Evolutionary conservation across 352 stramenopile species (phyloP), one percentile per base, ranked within the genome.

Genomic region (Globisporangium camurandrum): DNA sequence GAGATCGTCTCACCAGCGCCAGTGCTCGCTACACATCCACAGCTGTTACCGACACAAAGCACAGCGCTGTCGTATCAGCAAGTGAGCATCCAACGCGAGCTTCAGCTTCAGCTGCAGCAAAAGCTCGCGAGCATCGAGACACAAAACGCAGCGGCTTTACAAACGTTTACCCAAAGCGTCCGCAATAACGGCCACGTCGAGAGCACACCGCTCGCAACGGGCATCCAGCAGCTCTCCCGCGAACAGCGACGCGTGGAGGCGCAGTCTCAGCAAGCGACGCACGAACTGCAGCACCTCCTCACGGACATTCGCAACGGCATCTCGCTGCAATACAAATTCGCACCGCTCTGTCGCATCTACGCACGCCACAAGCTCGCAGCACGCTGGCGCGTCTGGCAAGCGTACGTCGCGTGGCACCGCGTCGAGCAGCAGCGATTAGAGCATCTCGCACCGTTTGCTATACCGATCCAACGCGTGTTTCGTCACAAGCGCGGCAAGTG

Each of bases 381-480:
- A 0, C 50, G 57, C 9, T 78, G 71, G 71, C 22, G 22, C 2
- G 34, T 49, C 16, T 89, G 77, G 77, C 26, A 42, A 8, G 20
- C 31, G n/a, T 86, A 71, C 42, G 56, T 72, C 7, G 20, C 12
- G 11, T 87, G 72, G 70, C 67, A 84, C 45, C 55, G 54, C 6
- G 40, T 58, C 19, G 77, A 86, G 23, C 56, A 66, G 24, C 56
- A 40, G 24, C 64, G 64, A 6, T 52, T 87, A 0, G 41, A 62
- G 44, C 46, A 55, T 10, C 62, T 87, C 17, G 53, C 64, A 44
- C 72, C 73, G 1, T 75, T 62, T 22, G 73, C 69, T 9, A 38
- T 89, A 9, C 71, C 61, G 3, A 87, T 89, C 43, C 77, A 89
- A 19, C 66, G 69, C 4, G 58, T 71, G 1, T 86, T 85, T 48